Conservation (phyloP, 2,329 filamentous ascomycete species). For the Xylariaceae sp. region DNA sequence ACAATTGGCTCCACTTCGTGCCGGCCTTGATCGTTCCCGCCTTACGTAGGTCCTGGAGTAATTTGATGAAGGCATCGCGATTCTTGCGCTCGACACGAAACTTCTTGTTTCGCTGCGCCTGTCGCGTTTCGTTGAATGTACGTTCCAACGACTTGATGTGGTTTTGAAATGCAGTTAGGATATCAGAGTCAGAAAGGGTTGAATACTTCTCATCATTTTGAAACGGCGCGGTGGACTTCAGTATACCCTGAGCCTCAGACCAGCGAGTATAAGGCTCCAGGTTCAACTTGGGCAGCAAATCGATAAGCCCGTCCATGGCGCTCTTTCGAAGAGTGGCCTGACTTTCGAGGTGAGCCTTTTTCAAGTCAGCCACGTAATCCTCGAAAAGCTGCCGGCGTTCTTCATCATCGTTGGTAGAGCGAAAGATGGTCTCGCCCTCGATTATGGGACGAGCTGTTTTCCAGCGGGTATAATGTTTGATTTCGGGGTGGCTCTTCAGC, state of each 20-base stretch:
- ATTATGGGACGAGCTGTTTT: conserved; percentile 92
- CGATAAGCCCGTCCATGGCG: conserved; percentile 77
- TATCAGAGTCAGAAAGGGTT: conserved; percentile 78
- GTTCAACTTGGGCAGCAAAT: conserved; percentile 71
- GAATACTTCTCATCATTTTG: conserved; percentile 80
- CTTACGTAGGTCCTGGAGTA: conserved; percentile 68
- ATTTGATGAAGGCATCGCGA: conserved; percentile 70
- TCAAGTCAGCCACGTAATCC: conserved; percentile 83
- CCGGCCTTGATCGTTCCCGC: conserved; percentile 82
- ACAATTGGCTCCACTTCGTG: conserved; percentile 81
- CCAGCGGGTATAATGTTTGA: conserved; percentile 95
- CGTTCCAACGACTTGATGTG: conserved; percentile 92
- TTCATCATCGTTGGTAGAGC: conserved; percentile 78
- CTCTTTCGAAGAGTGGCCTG: conserved; percentile 68
- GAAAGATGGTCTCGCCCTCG: conserved; percentile 91
- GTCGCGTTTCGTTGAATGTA: conserved; percentile 82
- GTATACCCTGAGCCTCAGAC: conserved; percentile 79
- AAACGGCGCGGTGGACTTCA: conserved; percentile 72
- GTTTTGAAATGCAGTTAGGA: conserved; percentile 87
- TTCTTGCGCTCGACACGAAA: conserved; percentile 78
- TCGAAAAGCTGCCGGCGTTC: conserved; percentile 89
- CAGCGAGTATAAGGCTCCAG: conserved; percentile 92
- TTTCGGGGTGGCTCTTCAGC: conserved; percentile 93
- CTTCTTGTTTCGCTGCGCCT: conserved; percentile 78
- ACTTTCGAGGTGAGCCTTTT: conserved; percentile 71